A percentile compares a stretch with the other conserved stretches of the same genome.
These are phyloP conservation scores for Pascua guehoae DNA, from an alignment of 1,284 basidiomycete species.

Conservation along the genomic window DNA sequence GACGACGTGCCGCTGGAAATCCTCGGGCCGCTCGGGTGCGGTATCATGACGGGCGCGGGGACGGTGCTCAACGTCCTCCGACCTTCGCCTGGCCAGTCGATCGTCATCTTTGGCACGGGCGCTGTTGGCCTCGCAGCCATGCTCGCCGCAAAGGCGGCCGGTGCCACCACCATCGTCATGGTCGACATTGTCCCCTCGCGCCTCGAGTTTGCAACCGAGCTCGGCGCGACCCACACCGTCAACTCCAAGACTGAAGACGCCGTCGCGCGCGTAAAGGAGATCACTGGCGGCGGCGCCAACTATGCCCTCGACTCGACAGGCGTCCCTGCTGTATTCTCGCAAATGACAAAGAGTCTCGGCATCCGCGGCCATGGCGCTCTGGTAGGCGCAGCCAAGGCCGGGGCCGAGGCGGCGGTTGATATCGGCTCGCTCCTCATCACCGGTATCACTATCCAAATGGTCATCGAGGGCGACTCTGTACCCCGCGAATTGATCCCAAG, in stretches of 20 bases:
- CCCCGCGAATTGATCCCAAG: too few species aligned
- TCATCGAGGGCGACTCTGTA: too few species aligned
- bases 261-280: neutral
- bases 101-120: slow-evolving; percentile 1
- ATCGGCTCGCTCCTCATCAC: too few species aligned
- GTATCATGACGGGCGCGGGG: too few species aligned
- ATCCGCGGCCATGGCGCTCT: too few species aligned
- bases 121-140: neutral
- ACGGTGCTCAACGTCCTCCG: too few species aligned
- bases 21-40: too few species aligned
- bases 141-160: neutral
- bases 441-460: too few species aligned
- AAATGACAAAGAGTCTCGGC: too few species aligned
- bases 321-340: neutral
- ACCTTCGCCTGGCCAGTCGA: neutral
- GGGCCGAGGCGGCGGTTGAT: too few species aligned
- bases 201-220: neutral
- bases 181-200: neutral
- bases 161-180: neutral
- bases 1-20: too few species aligned
- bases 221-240: neutral
- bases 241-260: neutral
- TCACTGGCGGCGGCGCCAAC: neutral
- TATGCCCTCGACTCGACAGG: neutral
- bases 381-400: too few species aligned